A percentile compares a stretch with the other conserved stretches of the same genome.
Conservation (phyloP, 2,329 filamentous ascomycete genomes). For the Elsinoe fawcettii region DNA sequence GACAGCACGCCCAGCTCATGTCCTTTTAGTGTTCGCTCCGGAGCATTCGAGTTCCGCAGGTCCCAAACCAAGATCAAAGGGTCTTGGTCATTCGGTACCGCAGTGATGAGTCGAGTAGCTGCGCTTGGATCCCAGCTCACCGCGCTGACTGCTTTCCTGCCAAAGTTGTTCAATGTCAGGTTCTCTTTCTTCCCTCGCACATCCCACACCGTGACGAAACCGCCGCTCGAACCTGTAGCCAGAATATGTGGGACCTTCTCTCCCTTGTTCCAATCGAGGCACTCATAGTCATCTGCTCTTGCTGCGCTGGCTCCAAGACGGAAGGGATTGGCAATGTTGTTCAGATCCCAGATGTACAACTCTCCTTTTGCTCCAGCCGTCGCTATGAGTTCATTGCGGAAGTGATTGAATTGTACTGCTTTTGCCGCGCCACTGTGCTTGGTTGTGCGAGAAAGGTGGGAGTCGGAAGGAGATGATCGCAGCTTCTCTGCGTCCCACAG, state of each 20-base stretch:
- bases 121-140: constrained; percentile 96
- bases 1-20: constrained; percentile 92
- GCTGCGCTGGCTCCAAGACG: constrained; percentile 80
- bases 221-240: constrained; percentile 84
- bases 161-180: constrained; percentile 80
- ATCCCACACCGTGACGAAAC: constrained; percentile 98
- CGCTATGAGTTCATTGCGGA: constrained; percentile 82
- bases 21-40: constrained; percentile 78
- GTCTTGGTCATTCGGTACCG: constrained; percentile 79
- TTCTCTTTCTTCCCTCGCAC: constrained; percentile 97
- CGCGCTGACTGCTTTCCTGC: constrained; percentile 86
- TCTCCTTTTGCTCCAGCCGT: constrained; percentile 93
- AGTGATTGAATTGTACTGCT: constrained; percentile 91
- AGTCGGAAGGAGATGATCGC: constrained; percentile 48
- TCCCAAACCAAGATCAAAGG: constrained; percentile 92
- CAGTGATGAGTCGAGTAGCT: constrained; percentile 86
- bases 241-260: constrained; percentile 88
- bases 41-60: constrained; percentile 88
- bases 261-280: constrained; percentile 87
- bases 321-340: constrained; percentile 81
- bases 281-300: constrained; percentile 90
- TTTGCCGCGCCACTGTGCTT: constrained; percentile 93
- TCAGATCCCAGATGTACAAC: constrained; percentile 89
- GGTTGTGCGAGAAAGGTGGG: constrained; percentile 75
- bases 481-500: constrained; percentile 82